A percentile compares a stretch with the other conserved stretches of the same genome.
phyloP scores from a whole-genome alignment of 768 basidiomycete species.

The Floccularia luteovirens region DNA sequence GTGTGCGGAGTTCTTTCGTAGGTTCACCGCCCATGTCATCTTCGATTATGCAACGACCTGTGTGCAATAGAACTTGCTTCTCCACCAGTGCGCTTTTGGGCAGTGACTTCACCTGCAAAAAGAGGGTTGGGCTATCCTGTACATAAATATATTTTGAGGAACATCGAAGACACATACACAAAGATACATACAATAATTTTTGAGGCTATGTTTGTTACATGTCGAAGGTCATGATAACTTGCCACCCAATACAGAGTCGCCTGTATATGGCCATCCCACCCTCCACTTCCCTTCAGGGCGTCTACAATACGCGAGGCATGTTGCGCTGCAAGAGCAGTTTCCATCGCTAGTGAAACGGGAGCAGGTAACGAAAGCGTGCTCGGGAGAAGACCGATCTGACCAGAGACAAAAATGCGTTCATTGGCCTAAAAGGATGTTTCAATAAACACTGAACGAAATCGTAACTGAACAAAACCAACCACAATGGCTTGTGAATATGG shows the following conservation, averaged over 20 bases:
- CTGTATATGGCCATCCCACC: constrained; percentile 59
- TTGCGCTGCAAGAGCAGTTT: constrained; percentile 72
- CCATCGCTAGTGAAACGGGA: constrained; percentile 45
- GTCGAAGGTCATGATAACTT: constrained; percentile 25
- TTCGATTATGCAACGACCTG: constrained; percentile 41
- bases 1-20: constrained; percentile 21
- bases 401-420: constrained; percentile 81
- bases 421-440: constrained; percentile 41
- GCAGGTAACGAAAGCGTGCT: constrained; percentile 59
- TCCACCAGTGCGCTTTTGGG: constrained; percentile 71
- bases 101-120: constrained; percentile 52
- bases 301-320: constrained; percentile 66
- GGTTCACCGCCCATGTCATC: constrained; percentile 45
- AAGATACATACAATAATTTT: constrained; percentile 11
- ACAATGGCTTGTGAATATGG: constrained; percentile 93
- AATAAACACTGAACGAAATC: background rate
- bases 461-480: constrained; percentile 27
- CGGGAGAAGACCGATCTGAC: constrained; percentile 91
- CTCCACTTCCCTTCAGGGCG: constrained; percentile 47
- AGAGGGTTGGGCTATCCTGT: constrained; percentile 34
- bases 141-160: background rate
- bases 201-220: constrained; percentile 31
- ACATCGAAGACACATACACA: background rate
- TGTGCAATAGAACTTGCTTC: constrained; percentile 70
- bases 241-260: constrained; percentile 70